Evolutionary conservation across 805 yeast genomes (phyloP), one percentile per base, ranked within the genome.

Genomic region (Wickerhamomyces strasburgensis): DNA sequence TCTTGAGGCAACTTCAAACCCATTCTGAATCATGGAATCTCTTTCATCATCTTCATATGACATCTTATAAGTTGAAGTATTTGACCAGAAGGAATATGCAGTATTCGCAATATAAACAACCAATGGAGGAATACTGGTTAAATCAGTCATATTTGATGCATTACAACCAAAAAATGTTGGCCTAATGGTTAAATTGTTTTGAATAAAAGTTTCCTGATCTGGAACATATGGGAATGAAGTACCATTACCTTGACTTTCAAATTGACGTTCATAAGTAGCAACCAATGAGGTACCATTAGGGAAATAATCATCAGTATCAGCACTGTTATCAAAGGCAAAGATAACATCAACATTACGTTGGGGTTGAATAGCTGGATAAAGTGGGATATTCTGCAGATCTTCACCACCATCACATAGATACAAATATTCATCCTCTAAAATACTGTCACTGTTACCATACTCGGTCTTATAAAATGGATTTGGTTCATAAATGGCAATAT

Each of bases 151-250:
- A 53, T 83, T 81, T 2, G 62, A 48, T 5, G 84, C 70, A 54
- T 83, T 72, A 61, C 96, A 86, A 26, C 96, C 96, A 54, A 87
- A 86, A 64, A 87, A 87, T 1, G 82, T 69, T 36, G 95, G 95
- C 42, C 63, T 71, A n/a, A 78, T 64, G 17, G 84, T 79, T 43
- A 85, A 65, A 41, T 82, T 82, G 46, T 64, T 49, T 45, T 73
- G 70, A 27, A 74, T 54, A 57, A 85, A 82, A 0, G 88, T 72
- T 29, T 68, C 60, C 19, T 56, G 63, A 55, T 77, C 88, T n/a
- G 95, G 95, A 35, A 86, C 89, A 47, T 82, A 75, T 10, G 95
- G 95, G 70, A 83, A 84, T 3, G 80, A 65, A 15, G 84, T 73
- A 31, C 75, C 73, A 47, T 72, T 68, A 18, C 79, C 57, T 46